Evolutionary conservation across 2,329 filamentous ascomycete genomes (phyloP).

Genomic region (Thelonectria olida): DNA sequence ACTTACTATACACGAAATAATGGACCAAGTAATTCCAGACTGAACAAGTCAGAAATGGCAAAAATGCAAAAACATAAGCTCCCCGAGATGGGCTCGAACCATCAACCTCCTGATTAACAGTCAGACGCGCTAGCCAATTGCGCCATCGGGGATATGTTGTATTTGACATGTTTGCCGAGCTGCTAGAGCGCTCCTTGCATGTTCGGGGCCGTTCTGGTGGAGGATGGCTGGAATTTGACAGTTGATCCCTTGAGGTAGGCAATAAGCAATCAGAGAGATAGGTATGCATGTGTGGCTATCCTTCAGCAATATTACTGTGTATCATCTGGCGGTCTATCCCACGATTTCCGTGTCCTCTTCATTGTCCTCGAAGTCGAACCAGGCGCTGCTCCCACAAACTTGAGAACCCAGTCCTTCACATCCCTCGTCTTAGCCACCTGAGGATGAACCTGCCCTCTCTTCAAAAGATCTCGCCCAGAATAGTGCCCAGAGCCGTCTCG

Average conservation of each 20-base stretch:
- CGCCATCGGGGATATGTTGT: slow-evolving; percentile 10
- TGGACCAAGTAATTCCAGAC: no score
- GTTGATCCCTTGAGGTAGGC: no score
- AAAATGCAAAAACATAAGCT: background rate
- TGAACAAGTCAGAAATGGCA: no score
- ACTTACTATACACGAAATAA: no score
- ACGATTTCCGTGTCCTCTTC: slow-evolving; percentile 37
- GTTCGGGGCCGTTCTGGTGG: background rate
- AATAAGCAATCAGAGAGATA: no score
- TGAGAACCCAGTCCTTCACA: slow-evolving; percentile 79
- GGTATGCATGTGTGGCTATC: no score
- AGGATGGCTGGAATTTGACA: no score
- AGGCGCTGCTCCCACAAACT: slow-evolving; percentile 65
- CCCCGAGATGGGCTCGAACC: slow-evolving; percentile 13
- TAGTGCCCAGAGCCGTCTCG: slow-evolving; percentile 66
- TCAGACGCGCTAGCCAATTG: slow-evolving; percentile 15
- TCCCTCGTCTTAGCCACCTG: slow-evolving; percentile 70
- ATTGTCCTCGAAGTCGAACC: slow-evolving; percentile 35
- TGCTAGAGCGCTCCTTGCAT: background rate
- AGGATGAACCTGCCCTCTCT: slow-evolving; percentile 47
- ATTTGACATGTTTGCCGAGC: background rate
- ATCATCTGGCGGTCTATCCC: slow-evolving; percentile 53
- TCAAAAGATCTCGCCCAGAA: slow-evolving; percentile 57
- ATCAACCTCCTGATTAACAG: slow-evolving; percentile 15
- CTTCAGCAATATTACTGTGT: slow-evolving; percentile 44